Percentiles rank a stretch among this genome's conserved stretches.
Conservation (phyloP, 177 flowering plant genomes). For the Vitis hybrid region DNA sequence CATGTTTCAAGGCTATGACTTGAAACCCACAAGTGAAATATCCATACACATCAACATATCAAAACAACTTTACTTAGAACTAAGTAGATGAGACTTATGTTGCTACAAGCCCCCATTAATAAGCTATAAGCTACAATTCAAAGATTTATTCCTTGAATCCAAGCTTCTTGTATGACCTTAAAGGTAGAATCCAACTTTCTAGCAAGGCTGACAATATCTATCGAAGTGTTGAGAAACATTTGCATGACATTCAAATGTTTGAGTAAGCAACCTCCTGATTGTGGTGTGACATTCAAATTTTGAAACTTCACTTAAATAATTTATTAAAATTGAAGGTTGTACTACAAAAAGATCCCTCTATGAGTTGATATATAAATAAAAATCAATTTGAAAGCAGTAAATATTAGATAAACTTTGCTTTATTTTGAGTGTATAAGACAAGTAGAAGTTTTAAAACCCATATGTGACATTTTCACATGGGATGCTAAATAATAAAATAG, state of each 20-base stretch:
- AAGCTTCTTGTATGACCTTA: conserved; percentile 59
- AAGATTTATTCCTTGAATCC: conserved; percentile 43
- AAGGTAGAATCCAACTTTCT: conserved; percentile 81
- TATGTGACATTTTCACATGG: no score
- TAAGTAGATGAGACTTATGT: conserved; percentile 48
- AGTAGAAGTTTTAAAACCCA: no score
- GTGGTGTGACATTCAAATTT: neutral
- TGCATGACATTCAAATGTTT: conserved; percentile 31
- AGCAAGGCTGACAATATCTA: conserved; percentile 70
- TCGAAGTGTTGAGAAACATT: conserved; percentile 85
- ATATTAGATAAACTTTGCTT: no score
- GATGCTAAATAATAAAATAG: no score
- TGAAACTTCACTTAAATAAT: no score
- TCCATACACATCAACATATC: neutral
- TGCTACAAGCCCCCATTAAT: conserved; percentile 96
- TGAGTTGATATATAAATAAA: no score
- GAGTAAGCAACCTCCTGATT: neutral
- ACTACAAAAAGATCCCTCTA: no score
- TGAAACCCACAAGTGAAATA: no score
- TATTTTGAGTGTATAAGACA: no score
- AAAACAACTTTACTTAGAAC: neutral
- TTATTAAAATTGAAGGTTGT: no score
- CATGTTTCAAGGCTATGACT: no score
- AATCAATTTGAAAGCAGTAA: no score
- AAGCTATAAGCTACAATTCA: conserved; percentile 83